phyloP scores from a whole-genome alignment of 1,284 basidiomycete species.

The Ustilago bromivora region DNA sequence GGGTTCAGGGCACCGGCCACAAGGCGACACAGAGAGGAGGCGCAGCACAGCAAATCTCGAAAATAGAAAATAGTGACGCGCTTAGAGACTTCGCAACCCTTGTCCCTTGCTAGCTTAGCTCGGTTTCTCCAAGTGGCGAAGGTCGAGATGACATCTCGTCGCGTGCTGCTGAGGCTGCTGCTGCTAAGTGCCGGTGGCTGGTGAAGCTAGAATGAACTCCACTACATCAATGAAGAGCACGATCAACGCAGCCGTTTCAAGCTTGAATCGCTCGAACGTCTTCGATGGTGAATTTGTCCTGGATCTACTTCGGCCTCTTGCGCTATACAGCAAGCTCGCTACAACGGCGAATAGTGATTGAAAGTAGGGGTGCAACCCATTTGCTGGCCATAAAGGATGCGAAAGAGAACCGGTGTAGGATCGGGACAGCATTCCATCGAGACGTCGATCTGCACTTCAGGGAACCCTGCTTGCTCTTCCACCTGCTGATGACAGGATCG shows the following conservation, averaged over 20 bases:
- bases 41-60: neutral
- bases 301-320: neutral
- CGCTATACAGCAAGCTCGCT: neutral
- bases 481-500: constrained; percentile 7
- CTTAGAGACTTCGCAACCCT: constrained; percentile 1
- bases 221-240: neutral
- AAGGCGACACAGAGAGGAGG: neutral
- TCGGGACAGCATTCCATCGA: neutral
- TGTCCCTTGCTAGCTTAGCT: neutral
- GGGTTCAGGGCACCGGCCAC: constrained; percentile 6
- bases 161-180: neutral
- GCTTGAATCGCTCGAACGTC: constrained; percentile 4
- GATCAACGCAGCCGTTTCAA: constrained; percentile 2
- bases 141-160: neutral
- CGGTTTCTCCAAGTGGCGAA: neutral
- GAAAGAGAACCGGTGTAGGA: neutral
- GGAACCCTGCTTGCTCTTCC: neutral
- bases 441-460: neutral
- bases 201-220: neutral
- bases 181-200: neutral
- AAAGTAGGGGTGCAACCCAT: neutral
- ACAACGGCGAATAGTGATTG: neutral
- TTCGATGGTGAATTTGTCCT: neutral
- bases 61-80: constrained; percentile 10
- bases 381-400: neutral